Base-by-base conservation (phyloP, 495 filamentous ascomycete species). In the Hypoxylon perforatum region DNA sequence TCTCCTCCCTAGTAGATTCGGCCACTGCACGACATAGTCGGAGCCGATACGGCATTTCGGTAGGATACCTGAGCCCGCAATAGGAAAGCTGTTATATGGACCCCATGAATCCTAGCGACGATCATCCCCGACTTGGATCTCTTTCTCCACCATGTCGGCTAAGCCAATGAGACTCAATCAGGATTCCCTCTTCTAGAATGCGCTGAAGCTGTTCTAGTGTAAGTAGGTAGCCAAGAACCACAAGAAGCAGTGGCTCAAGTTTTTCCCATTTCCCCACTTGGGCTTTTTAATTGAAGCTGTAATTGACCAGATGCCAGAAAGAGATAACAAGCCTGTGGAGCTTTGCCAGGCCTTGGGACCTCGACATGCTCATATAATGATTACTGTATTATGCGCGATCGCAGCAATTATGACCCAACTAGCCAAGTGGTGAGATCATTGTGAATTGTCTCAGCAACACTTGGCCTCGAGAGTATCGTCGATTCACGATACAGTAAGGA, bases 11-110 rank as follows among this genome's bases (percentile, higher is more conserved):
- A 36, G 25, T n/a, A 30, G 47, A 42, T 22, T 65, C 61, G 54
- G 61, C 19, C 19, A 8, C 25, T 65, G 61, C 54, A 65, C 17
- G 21, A 47, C 47, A 65, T 53, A 57, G 23, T 65, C 66, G 56
- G 66, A 64, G 61, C 65, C 65, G 65, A 69, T 18, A 63, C 65
- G 65, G 60, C 65, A 56, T 55, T 63, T 54, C 33, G 30, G 57
- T 45, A 33, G 47, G 18, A 49, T 57, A 12, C 15, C 21, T 33
- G 30, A 33, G n/a, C 19, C 66, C 45, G 15, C 23, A 69, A 47
- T 35, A 28, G 61, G 49, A 53, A 65, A 60, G 23, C 17, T 33
- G 8, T 17, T 33, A 3, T 53, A 51, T 69, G 61, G 56, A 51
- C 33, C 60, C 64, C 44, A 51, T 69, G 61, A 51, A 51, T 38